Conservation (phyloP, 305 asterid genomes). For the Rubia tinctorum region DNA sequence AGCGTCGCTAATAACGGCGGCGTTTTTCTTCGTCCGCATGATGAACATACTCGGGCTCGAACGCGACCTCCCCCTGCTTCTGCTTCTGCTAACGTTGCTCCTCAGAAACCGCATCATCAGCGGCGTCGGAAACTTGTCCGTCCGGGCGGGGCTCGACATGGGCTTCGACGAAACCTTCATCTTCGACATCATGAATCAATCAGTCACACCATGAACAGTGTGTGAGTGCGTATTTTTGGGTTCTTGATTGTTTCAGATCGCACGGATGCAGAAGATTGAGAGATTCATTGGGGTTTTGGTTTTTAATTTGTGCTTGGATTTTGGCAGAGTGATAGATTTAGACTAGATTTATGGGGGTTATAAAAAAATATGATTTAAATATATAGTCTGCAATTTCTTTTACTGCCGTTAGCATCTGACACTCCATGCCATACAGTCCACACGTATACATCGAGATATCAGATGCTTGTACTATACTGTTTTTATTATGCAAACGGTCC, state of each 20-base stretch:
- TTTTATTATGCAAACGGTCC: not conserved
- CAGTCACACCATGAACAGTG: not conserved
- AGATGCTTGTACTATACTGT: not conserved
- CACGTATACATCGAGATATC: not conserved
- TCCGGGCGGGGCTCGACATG: constrained; percentile 65
- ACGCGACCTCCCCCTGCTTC: constrained; percentile 71
- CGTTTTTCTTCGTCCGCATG: constrained; percentile 32
- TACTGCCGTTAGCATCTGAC: constrained; percentile 4
- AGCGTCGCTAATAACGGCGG: constrained; percentile 25
- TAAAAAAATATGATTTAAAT: not conserved
- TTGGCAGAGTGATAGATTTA: not conserved
- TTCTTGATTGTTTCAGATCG: constrained; percentile 3
- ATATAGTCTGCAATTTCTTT: not conserved
- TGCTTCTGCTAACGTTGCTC: constrained; percentile 68
- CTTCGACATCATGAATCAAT: not conserved
- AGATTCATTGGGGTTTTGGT: constrained; percentile 7
- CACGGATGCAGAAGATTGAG: constrained; percentile 25
- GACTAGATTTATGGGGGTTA: constrained; percentile 4
- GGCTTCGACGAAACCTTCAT: constrained; percentile 64
- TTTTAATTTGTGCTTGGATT: constrained; percentile 27
- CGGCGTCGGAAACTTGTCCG: constrained; percentile 88
- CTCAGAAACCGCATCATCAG: constrained; percentile 70
- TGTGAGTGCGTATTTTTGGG: not conserved
- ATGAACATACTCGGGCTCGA: constrained; percentile 63
- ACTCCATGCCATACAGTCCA: not conserved